Conservation (phyloP, 2,329 filamentous ascomycete genomes). For the Decorospora gaudefroyi region DNA sequence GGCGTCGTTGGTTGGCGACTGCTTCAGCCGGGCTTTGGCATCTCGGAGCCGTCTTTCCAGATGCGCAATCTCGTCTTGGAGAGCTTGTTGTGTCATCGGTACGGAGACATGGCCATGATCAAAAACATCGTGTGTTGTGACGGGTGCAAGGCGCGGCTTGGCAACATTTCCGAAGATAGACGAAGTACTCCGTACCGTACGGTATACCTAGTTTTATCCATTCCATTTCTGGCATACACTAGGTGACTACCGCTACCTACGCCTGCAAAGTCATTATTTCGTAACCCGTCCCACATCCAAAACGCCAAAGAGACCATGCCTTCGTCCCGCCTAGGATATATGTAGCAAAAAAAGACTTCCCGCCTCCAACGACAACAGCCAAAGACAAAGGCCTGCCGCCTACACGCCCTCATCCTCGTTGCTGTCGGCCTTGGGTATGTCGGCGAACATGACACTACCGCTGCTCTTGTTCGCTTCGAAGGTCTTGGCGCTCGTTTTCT, state of each 20-base stretch:
- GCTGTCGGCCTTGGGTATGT: conserved; percentile 40
- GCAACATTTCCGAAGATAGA: conserved; percentile 23
- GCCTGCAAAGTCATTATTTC: conserved; percentile 21
- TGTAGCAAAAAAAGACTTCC: too few species aligned
- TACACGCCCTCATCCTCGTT: conserved; percentile 10
- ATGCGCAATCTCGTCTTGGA: conserved; percentile 60
- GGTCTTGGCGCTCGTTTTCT: conserved; percentile 49
- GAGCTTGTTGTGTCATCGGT: conserved; percentile 42
- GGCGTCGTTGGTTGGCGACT: conserved; percentile 30
- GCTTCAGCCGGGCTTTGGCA: conserved; percentile 54
- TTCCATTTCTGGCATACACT: conserved; percentile 1
- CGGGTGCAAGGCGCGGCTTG: conserved; percentile 23
- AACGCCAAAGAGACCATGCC: conserved; percentile 6
- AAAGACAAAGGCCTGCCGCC: conserved; percentile 1
- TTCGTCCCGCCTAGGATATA: too few species aligned
- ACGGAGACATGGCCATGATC: too few species aligned
- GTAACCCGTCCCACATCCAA: conserved; percentile 9
- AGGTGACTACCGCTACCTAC: too few species aligned
- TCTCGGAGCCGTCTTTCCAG: conserved; percentile 59
- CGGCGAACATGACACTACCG: conserved; percentile 43
- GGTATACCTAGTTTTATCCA: too few species aligned
- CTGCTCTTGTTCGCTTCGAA: conserved; percentile 43
- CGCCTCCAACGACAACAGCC: too few species aligned
- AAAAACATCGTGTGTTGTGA: conserved; percentile 12
- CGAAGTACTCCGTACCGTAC: too few species aligned